phyloP scores from a whole-genome alignment of 768 basidiomycete species.

The Pleurotus tuoliensis region DNA sequence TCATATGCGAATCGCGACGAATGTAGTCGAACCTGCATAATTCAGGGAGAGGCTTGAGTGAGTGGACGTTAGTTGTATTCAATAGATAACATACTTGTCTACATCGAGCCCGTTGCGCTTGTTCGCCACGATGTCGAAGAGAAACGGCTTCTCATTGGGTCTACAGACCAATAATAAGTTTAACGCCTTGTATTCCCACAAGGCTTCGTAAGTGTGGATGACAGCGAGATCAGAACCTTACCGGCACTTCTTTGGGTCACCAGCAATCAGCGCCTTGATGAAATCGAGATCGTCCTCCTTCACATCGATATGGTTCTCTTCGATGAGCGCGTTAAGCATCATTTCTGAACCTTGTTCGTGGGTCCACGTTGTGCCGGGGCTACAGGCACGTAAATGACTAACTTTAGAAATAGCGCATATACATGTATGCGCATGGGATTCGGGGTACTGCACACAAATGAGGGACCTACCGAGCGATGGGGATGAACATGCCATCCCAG shows the following conservation, averaged over 20 bases:
- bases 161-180: conserved; percentile 9
- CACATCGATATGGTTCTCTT: conserved; percentile 50
- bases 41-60: no score
- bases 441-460: neutral
- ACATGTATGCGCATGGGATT: no score
- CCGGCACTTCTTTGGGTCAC: conserved; percentile 50
- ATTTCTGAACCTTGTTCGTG: conserved; percentile 80
- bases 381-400: conserved; percentile 18
- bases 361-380: conserved; percentile 52
- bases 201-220: neutral
- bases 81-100: conserved; percentile 56
- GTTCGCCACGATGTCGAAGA: conserved; percentile 87
- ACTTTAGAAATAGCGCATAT: neutral
- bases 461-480: conserved; percentile 50
- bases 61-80: no score
- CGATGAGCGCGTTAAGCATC: conserved; percentile 74
- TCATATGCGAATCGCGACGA: conserved; percentile 65
- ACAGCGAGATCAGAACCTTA: conserved; percentile 25
- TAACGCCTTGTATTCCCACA: neutral
- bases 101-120: conserved; percentile 80
- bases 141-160: conserved; percentile 57
- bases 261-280: conserved; percentile 77
- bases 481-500: conserved; percentile 76
- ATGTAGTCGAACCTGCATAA: conserved; percentile 74
- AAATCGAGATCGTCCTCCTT: conserved; percentile 46